Base-by-base conservation (phyloP, 202 grass and related monocot genomes). In the Hordeum pubiflorum region DNA sequence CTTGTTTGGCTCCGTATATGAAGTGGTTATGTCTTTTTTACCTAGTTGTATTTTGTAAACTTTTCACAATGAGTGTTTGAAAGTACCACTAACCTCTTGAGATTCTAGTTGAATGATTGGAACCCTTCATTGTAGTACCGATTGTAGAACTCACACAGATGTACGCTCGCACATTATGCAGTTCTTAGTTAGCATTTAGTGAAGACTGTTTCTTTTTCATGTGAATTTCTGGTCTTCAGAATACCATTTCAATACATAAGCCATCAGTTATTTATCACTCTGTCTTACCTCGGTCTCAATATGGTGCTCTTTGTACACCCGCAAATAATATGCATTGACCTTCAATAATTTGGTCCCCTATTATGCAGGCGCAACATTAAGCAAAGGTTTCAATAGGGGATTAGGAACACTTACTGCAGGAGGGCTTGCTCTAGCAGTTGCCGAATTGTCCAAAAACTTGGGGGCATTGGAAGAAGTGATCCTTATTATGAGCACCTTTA, bases 331-430 rank as follows among this genome's bases (percentile, higher is more conserved):
- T 62, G 11, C 14, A 38, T 56, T 3, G 18, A 23, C 23, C 17
- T 58, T 31, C 23, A 9, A 33, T 83, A 32, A 86, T 38, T 69
- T 71, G 15, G 10, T 69, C 54, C 14, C 14, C 40, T 69, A 55
- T 86, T 70, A 78, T 83, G 74, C 83, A 99, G 96, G 96, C 91
- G 89, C 92, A 74, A 99, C 90, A 36, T 79, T 99, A 48, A 99
- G 96, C 88, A 99, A 95, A 88, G 89, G 96, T 12, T 90, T 89
- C 50, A 99, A 99, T 79, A 84, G 90, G 69, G 89, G 78, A 61
- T 63, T 96, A 79, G 96, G 96, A 37, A 96, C 89, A 36, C 57
- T 99, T 77, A 76, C 70, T 39, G 89, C 92, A 59, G 96, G 89
- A 85, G 96, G 89, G 26, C 84, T 95, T 91, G 90, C 96, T 85